Conservation (phyloP, 2,329 filamentous ascomycete species). For the Pleomassaria siparia region DNA sequence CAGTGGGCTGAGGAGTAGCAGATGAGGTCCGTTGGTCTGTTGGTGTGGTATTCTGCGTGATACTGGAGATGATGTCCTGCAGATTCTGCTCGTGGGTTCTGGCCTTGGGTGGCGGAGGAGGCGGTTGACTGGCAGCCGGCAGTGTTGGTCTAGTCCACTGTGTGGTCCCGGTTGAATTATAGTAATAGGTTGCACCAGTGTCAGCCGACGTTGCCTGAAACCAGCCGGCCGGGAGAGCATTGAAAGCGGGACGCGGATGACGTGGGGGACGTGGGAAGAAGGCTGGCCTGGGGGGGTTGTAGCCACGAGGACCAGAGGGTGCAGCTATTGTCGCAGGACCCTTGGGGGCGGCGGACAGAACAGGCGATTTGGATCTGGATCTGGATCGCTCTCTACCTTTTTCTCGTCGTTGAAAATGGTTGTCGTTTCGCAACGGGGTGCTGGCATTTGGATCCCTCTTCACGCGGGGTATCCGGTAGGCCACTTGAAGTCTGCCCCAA, state of each 20-base stretch:
- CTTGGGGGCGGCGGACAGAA: conserved; percentile 38
- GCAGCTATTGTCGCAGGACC: conserved; percentile 40
- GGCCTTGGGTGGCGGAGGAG: conserved; percentile 62
- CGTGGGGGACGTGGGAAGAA: conserved; percentile 53
- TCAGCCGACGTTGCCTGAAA: conserved; percentile 66
- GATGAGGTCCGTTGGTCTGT: conserved; percentile 56
- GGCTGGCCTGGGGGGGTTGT: conserved; percentile 58
- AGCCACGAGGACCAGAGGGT: conserved; percentile 50
- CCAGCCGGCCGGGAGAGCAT: conserved; percentile 79
- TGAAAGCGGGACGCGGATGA: conserved; percentile 57
- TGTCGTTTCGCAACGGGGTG: conserved; percentile 41
- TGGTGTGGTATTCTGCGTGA: conserved; percentile 68
- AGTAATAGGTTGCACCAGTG: conserved; percentile 80
- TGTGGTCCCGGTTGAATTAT: conserved; percentile 70
- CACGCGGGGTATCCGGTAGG: conserved; percentile 89
- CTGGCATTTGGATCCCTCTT: conserved; percentile 72
- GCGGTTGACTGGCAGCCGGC: conserved; percentile 61
- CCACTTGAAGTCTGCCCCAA: conserved; percentile 88
- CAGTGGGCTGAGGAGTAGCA: conserved; percentile 64
- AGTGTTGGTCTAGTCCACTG: conserved; percentile 80
- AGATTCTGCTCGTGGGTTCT: conserved; percentile 74
- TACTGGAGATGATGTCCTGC: conserved; percentile 73
- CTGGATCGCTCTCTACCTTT: conserved; percentile 50
- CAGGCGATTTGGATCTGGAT: conserved; percentile 52
- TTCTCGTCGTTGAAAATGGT: conserved; percentile 64